Base-by-base conservation (phyloP, 441 rosid genomes). In the Gossypium laxum region DNA sequence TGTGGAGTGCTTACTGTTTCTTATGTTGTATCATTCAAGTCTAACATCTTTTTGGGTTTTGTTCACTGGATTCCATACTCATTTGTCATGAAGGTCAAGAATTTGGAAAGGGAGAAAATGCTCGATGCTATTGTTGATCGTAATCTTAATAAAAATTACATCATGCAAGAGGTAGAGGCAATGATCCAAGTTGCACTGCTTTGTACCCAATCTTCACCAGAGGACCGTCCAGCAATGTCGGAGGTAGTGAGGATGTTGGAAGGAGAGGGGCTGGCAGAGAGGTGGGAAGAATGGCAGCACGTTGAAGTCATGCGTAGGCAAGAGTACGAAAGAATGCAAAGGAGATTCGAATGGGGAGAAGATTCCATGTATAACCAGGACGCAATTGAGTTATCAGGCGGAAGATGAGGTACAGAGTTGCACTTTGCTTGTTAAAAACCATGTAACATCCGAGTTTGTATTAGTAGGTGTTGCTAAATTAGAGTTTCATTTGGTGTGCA, bases 221-320 rank as follows among this genome's bases (percentile, higher is more conserved):
- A 89, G 81, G 96, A 88, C 2, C 82, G 96, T 30, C 98, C 98
- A 0, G 80, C 82, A 4, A 93, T 93, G 98, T 91, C 97, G 0
- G 98, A 89, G 67, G 97, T 93, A 57, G 94, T 91, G 6, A 57
- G 97, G 82, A 93, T 93, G 98, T 81, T 93, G 64, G 98, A 93
- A 84, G 98, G 98, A 55, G 98, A 93, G 73, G 97, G 97, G 28
- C 79, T 93, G 32, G 96, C 98, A 0, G 97, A 93, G 83, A 86
- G 96, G 77, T 93, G 98, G 98, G 93, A 93, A 80, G 98, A 89
- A 75, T 93, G 97, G 97, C 97, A 91, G 80, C 81, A 87, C 10
- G 86, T 84, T 5, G 97, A 93, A 83, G 92, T 87, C 34, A 88
- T 82, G 5, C 90, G 96, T 15, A 85, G 95, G 74, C 93, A 91